Conservation (phyloP, 305 asterid species). For the Rubia tinctorum region DNA sequence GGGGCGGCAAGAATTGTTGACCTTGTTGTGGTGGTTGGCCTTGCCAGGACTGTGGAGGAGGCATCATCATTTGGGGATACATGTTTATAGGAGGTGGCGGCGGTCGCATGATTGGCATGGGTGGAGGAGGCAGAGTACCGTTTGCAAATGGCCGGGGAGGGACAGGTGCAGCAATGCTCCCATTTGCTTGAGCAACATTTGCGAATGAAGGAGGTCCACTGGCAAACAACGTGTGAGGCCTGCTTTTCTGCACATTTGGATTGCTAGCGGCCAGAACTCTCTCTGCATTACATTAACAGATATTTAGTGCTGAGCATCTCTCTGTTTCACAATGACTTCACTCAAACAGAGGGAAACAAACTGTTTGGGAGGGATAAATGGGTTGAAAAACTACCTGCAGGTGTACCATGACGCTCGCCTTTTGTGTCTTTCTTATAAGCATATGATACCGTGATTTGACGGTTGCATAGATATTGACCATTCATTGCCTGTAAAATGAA, state of each 20-base stretch:
- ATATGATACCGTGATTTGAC: slow-evolving; percentile 94
- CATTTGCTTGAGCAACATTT: slow-evolving; percentile 48
- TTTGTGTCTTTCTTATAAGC: slow-evolving; percentile 97
- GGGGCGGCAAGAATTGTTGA: slow-evolving; percentile 44
- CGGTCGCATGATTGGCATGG: slow-evolving; percentile 47
- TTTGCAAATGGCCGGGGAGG: slow-evolving; percentile 78
- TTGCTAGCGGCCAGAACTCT: slow-evolving; percentile 87
- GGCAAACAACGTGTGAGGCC: slow-evolving; percentile 96
- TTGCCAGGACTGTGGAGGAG: slow-evolving; percentile 62
- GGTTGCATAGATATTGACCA: slow-evolving; percentile 94
- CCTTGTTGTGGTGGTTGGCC: slow-evolving; percentile 65
- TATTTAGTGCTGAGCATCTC: slow-evolving; percentile 10
- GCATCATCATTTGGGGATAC: slow-evolving; percentile 64
- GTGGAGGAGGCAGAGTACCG: slow-evolving; percentile 64
- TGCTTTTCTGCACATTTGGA: slow-evolving; percentile 62
- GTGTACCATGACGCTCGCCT: slow-evolving; percentile 97
- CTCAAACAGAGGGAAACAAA: not conserved
- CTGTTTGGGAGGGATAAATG: not conserved
- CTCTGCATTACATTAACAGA: slow-evolving; percentile 45
- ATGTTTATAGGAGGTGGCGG: slow-evolving; percentile 63
- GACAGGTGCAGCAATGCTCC: slow-evolving; percentile 41
- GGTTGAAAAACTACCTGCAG: slow-evolving; percentile 60
- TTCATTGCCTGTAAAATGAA: slow-evolving; percentile 69
- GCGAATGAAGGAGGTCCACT: slow-evolving; percentile 84
- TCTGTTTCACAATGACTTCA: not conserved